Percentiles rank a stretch among this genome's conserved stretches.
These are phyloP conservation scores for Myriosclerotinia duriaeana DNA, from an alignment of 2,329 filamentous ascomycete species.

Conservation along the genomic window DNA sequence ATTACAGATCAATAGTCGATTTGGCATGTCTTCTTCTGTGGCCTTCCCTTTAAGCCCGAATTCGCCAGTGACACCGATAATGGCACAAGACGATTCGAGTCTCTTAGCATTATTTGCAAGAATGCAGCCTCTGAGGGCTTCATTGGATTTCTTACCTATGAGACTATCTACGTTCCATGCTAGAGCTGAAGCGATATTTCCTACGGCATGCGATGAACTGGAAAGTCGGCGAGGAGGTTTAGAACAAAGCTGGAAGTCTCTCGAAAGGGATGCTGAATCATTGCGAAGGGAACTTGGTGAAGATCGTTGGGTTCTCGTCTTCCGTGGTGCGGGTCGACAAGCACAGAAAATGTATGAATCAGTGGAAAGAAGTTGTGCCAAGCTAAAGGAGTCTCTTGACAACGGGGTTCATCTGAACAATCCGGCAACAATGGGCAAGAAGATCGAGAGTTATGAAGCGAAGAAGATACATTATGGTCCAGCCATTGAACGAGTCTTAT, in stretches of 20 bases:
- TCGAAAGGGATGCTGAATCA: constrained; percentile 87
- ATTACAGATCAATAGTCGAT: constrained; percentile 59
- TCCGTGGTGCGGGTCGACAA: constrained; percentile 86
- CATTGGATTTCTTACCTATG: constrained; percentile 95
- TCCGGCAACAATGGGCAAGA: constrained; percentile 69
- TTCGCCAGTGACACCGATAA: constrained; percentile 57
- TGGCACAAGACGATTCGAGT: constrained; percentile 78
- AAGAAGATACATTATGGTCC: constrained; percentile 94
- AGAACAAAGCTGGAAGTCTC: constrained; percentile 81
- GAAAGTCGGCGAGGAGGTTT: constrained; percentile 71
- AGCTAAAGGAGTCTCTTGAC: constrained; percentile 78
- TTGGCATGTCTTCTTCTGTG: constrained; percentile 61
- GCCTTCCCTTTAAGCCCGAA: constrained; percentile 61
- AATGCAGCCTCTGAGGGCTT: constrained; percentile 91
- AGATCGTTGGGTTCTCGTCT: constrained; percentile 94
- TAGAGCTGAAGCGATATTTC: constrained; percentile 75
- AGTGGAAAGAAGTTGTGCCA: constrained; percentile 80
- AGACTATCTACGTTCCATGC: constrained; percentile 81
- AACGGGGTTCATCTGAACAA: constrained; percentile 71
- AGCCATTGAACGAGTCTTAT: constrained; percentile 85
- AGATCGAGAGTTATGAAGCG: constrained; percentile 88
- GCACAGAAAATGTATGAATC: constrained; percentile 97
- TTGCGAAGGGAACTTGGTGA: constrained; percentile 88
- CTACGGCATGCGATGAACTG: constrained; percentile 86
- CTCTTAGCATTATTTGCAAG: constrained; percentile 87